Evolutionary conservation across 2,329 filamentous ascomycete species (phyloP).

Genomic region (Fonsecaea monophora): DNA sequence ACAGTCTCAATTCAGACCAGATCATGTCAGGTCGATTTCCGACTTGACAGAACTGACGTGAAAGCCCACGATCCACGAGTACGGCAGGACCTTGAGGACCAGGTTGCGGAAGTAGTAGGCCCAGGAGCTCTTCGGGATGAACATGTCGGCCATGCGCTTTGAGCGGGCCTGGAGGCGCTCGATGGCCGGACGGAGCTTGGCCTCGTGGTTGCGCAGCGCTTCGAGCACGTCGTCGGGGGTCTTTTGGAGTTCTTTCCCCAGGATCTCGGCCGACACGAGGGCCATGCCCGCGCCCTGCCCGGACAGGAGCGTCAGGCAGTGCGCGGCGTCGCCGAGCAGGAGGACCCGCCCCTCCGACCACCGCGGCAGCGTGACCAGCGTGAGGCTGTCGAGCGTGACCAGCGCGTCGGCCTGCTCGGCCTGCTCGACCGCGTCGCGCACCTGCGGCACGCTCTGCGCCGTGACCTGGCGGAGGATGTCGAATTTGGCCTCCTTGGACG

Average conservation of each 20-base stretch:
- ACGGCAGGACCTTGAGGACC: background rate
- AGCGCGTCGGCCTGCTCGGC: constrained; percentile 8
- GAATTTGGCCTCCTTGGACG: constrained; percentile 10
- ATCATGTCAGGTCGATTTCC: background rate
- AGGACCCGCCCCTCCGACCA: constrained; percentile 59
- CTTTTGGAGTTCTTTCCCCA: constrained; percentile 49
- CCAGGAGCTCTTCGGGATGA: constrained; percentile 5
- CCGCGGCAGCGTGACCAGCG: constrained; percentile 18
- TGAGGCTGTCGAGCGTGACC: constrained; percentile 21
- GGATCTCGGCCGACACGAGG: constrained; percentile 50
- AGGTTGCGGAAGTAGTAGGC: background rate
- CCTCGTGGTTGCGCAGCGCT: constrained; percentile 39
- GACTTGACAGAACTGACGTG: background rate
- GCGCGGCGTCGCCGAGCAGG: constrained; percentile 63
- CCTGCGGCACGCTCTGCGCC: background rate
- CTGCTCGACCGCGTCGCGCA: constrained; percentile 12
- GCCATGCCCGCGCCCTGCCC: constrained; percentile 61
- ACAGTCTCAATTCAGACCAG: too few relatives aligned
- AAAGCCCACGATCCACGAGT: background rate
- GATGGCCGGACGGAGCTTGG: constrained; percentile 36
- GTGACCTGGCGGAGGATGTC: constrained; percentile 19
- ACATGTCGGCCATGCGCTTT: constrained; percentile 14
- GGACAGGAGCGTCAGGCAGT: constrained; percentile 55
- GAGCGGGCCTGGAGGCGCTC: constrained; percentile 25
- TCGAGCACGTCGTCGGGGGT: constrained; percentile 26